Evolutionary conservation across 1,284 basidiomycete species (phyloP).

Genomic region (Singerocomus rubriflavus): DNA sequence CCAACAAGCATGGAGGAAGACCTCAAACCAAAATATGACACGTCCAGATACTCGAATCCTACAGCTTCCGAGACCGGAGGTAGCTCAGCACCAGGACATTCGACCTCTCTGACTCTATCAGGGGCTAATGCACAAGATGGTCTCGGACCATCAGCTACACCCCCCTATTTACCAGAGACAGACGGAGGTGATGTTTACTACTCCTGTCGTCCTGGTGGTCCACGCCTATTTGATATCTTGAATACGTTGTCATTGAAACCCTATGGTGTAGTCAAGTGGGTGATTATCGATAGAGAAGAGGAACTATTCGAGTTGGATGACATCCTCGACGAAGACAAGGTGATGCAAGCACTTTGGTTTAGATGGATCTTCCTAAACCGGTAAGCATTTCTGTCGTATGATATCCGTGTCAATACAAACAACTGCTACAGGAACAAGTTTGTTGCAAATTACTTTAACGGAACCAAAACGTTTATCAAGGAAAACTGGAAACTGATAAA

Average conservation of each 20-base stretch:
- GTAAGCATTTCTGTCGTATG: slow-evolving; percentile 33
- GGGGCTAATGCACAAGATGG: slow-evolving; percentile 37
- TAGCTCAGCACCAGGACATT: slow-evolving; percentile 12
- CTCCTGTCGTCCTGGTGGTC: slow-evolving; percentile 63
- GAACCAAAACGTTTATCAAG: slow-evolving; percentile 51
- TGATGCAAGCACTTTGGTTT: slow-evolving; percentile 71
- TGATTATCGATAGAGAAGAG: slow-evolving; percentile 65
- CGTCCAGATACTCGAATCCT: slow-evolving; percentile 10
- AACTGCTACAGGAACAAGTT: slow-evolving; percentile 43
- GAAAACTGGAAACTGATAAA: slow-evolving; percentile 64
- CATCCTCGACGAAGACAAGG: slow-evolving; percentile 67
- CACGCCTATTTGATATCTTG: slow-evolving; percentile 61
- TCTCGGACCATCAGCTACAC: slow-evolving; percentile 49
- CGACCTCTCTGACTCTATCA: slow-evolving; percentile 18
- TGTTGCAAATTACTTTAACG: slow-evolving; percentile 51
- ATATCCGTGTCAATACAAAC: not conserved
- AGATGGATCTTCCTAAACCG: slow-evolving; percentile 67
- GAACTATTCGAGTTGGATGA: slow-evolving; percentile 68
- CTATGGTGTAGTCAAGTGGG: slow-evolving; percentile 65
- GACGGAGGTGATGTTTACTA: slow-evolving; percentile 46
- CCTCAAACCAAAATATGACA: slow-evolving; percentile 20
- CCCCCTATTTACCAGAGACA: slow-evolving; percentile 51
- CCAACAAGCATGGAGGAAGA: slow-evolving; percentile 22
- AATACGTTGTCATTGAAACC: slow-evolving; percentile 52
- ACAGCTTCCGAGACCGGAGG: slow-evolving; percentile 7